Conservation (phyloP, 139 green algal genomes). For the Diplosphaera chodatii region DNA sequence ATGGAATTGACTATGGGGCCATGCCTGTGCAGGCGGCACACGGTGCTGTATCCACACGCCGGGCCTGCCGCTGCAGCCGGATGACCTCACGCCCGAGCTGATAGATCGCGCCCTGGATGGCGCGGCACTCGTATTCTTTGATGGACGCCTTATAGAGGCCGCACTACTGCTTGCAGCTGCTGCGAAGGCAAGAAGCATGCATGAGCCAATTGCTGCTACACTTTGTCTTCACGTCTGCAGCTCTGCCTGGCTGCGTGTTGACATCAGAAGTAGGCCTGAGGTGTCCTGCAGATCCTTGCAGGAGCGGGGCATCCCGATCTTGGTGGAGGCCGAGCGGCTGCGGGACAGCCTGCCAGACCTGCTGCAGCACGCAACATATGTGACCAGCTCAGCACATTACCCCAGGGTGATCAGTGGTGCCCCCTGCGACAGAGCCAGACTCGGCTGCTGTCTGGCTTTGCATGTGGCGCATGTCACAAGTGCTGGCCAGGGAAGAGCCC, state of each 20-base stretch:
- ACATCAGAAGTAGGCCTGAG: background rate
- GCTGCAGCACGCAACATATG: constrained; percentile 68
- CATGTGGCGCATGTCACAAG: no score
- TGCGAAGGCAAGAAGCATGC: constrained; percentile 40
- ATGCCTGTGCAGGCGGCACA: constrained; percentile 56
- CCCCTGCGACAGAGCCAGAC: no score
- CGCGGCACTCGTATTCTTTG: constrained; percentile 84
- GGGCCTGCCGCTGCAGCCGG: constrained; percentile 44
- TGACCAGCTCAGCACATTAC: constrained; percentile 82
- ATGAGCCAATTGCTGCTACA: no score
- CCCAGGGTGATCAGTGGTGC: constrained; percentile 62
- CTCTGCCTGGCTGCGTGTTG: no score
- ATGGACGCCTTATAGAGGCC: constrained; percentile 83
- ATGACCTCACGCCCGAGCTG: constrained; percentile 52
- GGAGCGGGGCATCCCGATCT: constrained; percentile 46
- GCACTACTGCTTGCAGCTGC: constrained; percentile 67
- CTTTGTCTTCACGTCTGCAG: no score
- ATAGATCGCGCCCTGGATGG: constrained; percentile 33
- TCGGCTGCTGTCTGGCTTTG: background rate
- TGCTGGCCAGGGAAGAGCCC: no score
- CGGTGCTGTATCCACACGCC: constrained; percentile 96
- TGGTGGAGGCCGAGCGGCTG: constrained; percentile 89
- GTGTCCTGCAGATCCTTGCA: background rate
- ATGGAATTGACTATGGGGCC: background rate
- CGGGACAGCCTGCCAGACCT: constrained; percentile 69